Conservation (phyloP, 345 rosid species). For the Brassica incana region DNA sequence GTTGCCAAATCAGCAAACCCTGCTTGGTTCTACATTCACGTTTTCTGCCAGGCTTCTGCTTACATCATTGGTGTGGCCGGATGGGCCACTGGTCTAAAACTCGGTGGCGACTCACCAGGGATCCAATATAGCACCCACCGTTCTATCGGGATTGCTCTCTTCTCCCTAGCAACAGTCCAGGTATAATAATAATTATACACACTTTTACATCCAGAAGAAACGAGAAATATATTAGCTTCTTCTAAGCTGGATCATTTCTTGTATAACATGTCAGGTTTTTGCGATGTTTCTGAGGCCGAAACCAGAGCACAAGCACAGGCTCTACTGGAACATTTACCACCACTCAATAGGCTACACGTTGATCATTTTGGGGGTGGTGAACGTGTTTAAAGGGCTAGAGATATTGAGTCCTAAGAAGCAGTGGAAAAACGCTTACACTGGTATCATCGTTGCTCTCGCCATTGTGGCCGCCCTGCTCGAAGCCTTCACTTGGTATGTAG, state of each 20-base stretch:
- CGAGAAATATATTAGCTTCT: not conserved
- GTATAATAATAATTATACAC: slow-evolving; percentile 35
- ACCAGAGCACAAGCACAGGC: slow-evolving; percentile 76
- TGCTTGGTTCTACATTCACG: slow-evolving; percentile 91
- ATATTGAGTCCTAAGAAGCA: slow-evolving; percentile 65
- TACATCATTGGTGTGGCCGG: slow-evolving; percentile 80
- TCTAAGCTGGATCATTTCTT: not conserved
- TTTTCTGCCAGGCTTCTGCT: slow-evolving; percentile 67
- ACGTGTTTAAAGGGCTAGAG: slow-evolving; percentile 72
- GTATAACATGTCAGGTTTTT: slow-evolving; percentile 44
- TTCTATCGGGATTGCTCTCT: slow-evolving; percentile 69
- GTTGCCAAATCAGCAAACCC: slow-evolving; percentile 74
- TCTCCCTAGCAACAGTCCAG: slow-evolving; percentile 86
- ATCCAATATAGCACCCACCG: slow-evolving; percentile 56
- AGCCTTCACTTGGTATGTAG: slow-evolving; percentile 42
- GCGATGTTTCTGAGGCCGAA: slow-evolving; percentile 90
- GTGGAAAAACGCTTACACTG: slow-evolving; percentile 75
- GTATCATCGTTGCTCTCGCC: slow-evolving; percentile 37
- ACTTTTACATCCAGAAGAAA: not conserved
- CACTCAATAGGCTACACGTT: slow-evolving; percentile 64
- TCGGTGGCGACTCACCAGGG: slow-evolving; percentile 73
- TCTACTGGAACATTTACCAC: slow-evolving; percentile 89
- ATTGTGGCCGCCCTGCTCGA: slow-evolving; percentile 33
- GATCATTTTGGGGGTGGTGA: slow-evolving; percentile 58
- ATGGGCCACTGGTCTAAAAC: slow-evolving; percentile 88